Conservation (phyloP, 441 rosid species). For the Omphalea diandra region DNA sequence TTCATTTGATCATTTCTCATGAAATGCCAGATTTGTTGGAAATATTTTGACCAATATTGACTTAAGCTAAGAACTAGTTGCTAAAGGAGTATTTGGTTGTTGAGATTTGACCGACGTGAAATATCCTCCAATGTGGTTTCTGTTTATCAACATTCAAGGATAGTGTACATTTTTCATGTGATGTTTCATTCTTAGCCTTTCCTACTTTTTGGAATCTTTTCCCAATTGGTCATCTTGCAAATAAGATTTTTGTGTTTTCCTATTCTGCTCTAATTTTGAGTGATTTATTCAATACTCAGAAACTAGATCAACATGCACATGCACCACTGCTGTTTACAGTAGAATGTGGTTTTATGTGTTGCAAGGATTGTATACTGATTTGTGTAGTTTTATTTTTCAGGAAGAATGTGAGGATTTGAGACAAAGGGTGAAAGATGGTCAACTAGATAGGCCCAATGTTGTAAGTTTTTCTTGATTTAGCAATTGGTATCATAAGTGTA, state of each 20-base stretch:
- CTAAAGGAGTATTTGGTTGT: background rate
- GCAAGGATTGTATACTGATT: background rate
- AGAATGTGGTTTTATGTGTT: background rate
- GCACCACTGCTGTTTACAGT: background rate
- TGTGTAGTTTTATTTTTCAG: conserved; percentile 31
- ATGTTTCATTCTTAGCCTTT: background rate
- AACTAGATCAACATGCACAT: background rate
- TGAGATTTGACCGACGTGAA: background rate
- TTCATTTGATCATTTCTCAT: background rate
- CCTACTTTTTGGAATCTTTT: background rate
- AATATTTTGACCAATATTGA: background rate
- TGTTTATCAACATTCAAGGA: background rate
- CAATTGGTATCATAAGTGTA: background rate
- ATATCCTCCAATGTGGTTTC: background rate
- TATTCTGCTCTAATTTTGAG: background rate
- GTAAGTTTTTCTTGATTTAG: conserved; percentile 32
- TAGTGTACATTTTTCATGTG: background rate
- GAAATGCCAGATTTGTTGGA: background rate
- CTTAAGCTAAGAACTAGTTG: background rate
- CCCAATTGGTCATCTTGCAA: background rate
- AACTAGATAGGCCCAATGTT: conserved; percentile 34
- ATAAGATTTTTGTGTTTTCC: background rate
- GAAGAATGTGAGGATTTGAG: conserved; percentile 55
- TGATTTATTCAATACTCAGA: background rate
- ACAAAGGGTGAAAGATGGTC: conserved; percentile 36